Evolutionary conservation across 495 filamentous ascomycete genomes (phyloP).

Genomic region (Geoglossum glabrum): DNA sequence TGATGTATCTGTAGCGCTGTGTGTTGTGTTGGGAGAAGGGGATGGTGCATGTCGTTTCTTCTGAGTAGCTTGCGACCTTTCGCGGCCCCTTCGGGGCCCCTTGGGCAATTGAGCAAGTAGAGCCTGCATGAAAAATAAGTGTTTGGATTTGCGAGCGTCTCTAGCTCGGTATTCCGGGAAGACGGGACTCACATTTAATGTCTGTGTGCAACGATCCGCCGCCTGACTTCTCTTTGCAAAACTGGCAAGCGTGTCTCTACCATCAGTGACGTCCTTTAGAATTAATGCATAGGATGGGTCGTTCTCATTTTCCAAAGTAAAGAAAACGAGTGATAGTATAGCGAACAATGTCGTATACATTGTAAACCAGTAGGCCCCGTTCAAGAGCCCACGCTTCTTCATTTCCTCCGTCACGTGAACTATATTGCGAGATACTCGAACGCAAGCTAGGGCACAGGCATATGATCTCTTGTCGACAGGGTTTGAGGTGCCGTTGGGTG

Average conservation of each 20-base stretch:
- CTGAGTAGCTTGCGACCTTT: slow-evolving; percentile 12
- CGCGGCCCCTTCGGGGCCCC: neutral
- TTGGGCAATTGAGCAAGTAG: slow-evolving; percentile 4
- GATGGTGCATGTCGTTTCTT: slow-evolving; percentile 39
- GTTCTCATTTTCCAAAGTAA: slow-evolving; percentile 73
- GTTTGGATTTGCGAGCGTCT: neutral
- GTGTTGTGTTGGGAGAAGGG: slow-evolving; percentile 15
- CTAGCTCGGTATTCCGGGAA: no score
- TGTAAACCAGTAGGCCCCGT: slow-evolving; percentile 89
- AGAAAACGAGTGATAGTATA: slow-evolving; percentile 76
- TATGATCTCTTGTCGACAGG: slow-evolving; percentile 67
- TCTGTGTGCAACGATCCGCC: slow-evolving; percentile 62
- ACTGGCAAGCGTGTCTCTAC: slow-evolving; percentile 56
- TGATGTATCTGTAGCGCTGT: neutral
- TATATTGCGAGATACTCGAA: slow-evolving; percentile 83
- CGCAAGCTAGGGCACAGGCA: slow-evolving; percentile 78
- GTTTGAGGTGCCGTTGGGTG: slow-evolving; percentile 32
- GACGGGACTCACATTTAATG: slow-evolving; percentile 39
- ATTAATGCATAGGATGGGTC: slow-evolving; percentile 56
- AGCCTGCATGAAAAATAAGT: neutral
- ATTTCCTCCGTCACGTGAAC: slow-evolving; percentile 83
- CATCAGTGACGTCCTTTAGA: slow-evolving; percentile 63
- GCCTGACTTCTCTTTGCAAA: slow-evolving; percentile 72
- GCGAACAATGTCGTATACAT: slow-evolving; percentile 95
- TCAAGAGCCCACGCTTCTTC: slow-evolving; percentile 60